These are phyloP conservation scores for Penicillium hordei DNA, from an alignment of 2,329 filamentous ascomycete genomes.

Conservation along the genomic window DNA sequence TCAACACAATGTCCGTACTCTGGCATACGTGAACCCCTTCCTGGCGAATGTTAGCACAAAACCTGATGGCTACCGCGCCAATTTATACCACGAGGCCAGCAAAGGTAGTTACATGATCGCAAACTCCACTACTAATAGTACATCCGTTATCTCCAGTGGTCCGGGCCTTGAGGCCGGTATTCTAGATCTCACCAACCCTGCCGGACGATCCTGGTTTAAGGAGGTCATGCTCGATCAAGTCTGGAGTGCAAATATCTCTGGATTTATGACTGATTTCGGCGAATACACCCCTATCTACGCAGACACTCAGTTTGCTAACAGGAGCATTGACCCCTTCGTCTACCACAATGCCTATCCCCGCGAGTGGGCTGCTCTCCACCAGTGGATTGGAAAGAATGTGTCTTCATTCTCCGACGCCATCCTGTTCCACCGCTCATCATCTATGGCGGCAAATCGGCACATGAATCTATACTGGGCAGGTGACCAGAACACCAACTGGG, in stretches of 20 bases:
- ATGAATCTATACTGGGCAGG: slow-evolving; percentile 44
- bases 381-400: slow-evolving; percentile 29
- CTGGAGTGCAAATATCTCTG: slow-evolving; percentile 37
- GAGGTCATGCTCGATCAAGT: slow-evolving; percentile 35
- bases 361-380: slow-evolving; percentile 36
- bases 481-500: slow-evolving; percentile 38
- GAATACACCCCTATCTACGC: slow-evolving; percentile 37
- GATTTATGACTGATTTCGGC: slow-evolving; percentile 41
- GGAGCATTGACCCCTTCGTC: slow-evolving; percentile 30
- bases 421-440: slow-evolving; percentile 38
- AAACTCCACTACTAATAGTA: slow-evolving; percentile 36
- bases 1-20: slow-evolving; percentile 32
- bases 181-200: slow-evolving; percentile 38
- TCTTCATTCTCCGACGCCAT: slow-evolving; percentile 32
- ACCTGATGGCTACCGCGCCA: slow-evolving; percentile 30
- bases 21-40: slow-evolving; percentile 38
- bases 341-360: slow-evolving; percentile 40
- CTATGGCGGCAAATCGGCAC: slow-evolving; percentile 33
- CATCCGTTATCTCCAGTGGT: slow-evolving; percentile 37
- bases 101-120: slow-evolving; percentile 33
- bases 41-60: slow-evolving; percentile 39
- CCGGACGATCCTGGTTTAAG: slow-evolving; percentile 34
- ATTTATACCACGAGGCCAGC: slow-evolving; percentile 36
- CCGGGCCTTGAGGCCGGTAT: slow-evolving; percentile 40
- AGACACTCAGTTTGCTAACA: slow-evolving; percentile 28